Base-by-base conservation (phyloP, 176 grass and related monocot genomes). In the Ampelocalamus luodianensis region DNA sequence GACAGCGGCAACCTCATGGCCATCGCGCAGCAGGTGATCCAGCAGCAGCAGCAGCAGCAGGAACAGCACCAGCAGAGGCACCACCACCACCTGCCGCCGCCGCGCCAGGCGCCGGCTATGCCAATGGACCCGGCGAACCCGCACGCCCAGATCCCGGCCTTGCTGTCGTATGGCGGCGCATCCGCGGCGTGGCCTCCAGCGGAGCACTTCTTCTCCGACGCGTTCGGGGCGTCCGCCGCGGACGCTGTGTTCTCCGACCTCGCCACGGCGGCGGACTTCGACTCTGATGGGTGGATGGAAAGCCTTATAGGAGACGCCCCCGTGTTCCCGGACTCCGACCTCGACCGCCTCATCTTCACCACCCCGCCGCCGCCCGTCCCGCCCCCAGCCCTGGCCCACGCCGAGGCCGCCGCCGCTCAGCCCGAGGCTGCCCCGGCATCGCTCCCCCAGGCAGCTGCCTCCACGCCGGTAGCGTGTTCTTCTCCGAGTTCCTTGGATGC, bases 1-100 rank as follows among this genome's bases (percentile, higher is more conserved):
- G 96, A 99, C 83, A 99, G 93, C 64, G 96, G 96, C 78, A 99
- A 99, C 89, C 93, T 99, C 74, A 99, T 99, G 96, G 96, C 96
- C 88, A 96, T 99, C 88, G 96, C 93, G 40, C 96, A 99, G 81
- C 96, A 99, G 85, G 93, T 99, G 43, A 99, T 99, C 39, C 91
- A 95, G 68, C 96, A 99, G 86, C 91, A 99, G 77, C 93, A 98
- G 74, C 93, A 98, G 17, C 93, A 92, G 0, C 94, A 94, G 6
- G 87, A 92, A 13, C 76, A 89, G 85, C 75, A 66, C 22, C 87
- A 88, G 61, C 89, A 90, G 24, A 53, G 48, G 7, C 90, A 90
- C 54, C 79, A 83, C 38, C 95, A 72, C 11, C 95, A 72, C 6
- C 65, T 37, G 64, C 78, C 75, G 38, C 78, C 79, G 45, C 83